Percentiles rank a stretch among this genome's conserved stretches.
Evolutionary conservation across 352 stramenopile species (phyloP).

Genomic region (Saprolegnia diclina): DNA sequence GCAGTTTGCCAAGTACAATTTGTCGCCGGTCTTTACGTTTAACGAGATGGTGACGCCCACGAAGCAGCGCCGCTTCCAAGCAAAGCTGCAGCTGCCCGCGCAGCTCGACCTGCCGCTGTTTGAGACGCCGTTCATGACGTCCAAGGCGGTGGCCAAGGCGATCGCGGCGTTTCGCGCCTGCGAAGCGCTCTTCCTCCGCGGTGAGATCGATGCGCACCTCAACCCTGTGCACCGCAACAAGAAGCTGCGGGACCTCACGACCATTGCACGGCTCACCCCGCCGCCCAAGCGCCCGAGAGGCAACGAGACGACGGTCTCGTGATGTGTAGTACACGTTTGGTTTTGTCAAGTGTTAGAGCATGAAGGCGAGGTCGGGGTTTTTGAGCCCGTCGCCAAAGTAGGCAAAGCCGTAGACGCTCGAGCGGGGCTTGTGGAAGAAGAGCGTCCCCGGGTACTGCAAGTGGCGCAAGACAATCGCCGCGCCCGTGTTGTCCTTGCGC

Average conservation of each 20-base stretch:
- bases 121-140: conserved; percentile 41
- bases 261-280: conserved; percentile 37
- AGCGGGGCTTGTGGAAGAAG: conserved; percentile 57
- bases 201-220: conserved; percentile 53
- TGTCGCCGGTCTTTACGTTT: conserved; percentile 29
- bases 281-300: not conserved
- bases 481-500: conserved; percentile 57
- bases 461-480: conserved; percentile 56
- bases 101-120: conserved; percentile 48
- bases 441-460: conserved; percentile 57
- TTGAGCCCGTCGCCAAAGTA: conserved; percentile 76
- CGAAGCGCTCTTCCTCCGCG: conserved; percentile 43
- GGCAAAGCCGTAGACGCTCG: conserved; percentile 46
- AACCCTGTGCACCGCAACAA: conserved; percentile 61
- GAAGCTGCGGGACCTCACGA: conserved; percentile 42
- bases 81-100: conserved; percentile 42
- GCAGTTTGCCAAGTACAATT: conserved; percentile 40
- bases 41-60: conserved; percentile 28
- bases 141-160: conserved; percentile 54
- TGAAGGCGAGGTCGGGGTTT: conserved; percentile 36
- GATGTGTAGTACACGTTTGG: too few relatives aligned
- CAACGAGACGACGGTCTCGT: too few relatives aligned
- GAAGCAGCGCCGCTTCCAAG: conserved; percentile 46
- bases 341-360: conserved; percentile 19
- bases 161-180: conserved; percentile 55